Evolutionary conservation across 345 rosid species (phyloP), one percentile per base, ranked within the genome.

Genomic region (Arabidopsis suecica): DNA sequence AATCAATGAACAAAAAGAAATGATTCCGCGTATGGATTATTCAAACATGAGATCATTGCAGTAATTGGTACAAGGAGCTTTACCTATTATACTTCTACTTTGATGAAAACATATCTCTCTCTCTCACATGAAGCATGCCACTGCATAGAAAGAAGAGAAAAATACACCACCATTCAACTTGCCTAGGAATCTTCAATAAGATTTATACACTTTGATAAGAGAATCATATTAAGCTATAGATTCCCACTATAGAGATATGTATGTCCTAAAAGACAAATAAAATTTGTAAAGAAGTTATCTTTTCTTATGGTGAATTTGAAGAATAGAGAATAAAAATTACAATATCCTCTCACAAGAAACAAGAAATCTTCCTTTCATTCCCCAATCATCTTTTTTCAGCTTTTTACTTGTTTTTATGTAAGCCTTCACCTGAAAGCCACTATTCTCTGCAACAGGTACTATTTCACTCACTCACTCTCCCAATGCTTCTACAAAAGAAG

Each of bases 301-400:
- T 30, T 53, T 55, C 60, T 55, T 40, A 20, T 54, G 48, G 55
- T 57, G 60, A 38, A 64, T 58, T 58, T 57, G 62, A 64, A 58
- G 41, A 57, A 65, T 64, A 58, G 32, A 65, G 57, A 14, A 58
- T 48, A 65, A 6, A 61, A 57, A 18, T 49, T 59, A 65, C 69
- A 72, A 50, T 78, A 78, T 65, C 69, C 64, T 72, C 64, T 72
- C 74, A 60, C 73, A 49, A 53, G 77, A 72, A 78, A 78, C 77
- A 51, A 65, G 78, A 78, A 66, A 78, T 78, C 78, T 72, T 78
- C 81, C 81, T 78, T 78, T 66, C 78, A 78, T 78, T 78, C 73
- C 81, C 78, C 81, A 78, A 78, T 78, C 81, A 78, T 72, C 81
- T 62, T 78, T 78, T 65, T 60, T 23, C 81, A 78, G 81, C 73